Evolutionary conservation across 1,284 basidiomycete genomes (phyloP).

Genomic region (Puccinia coronata): DNA sequence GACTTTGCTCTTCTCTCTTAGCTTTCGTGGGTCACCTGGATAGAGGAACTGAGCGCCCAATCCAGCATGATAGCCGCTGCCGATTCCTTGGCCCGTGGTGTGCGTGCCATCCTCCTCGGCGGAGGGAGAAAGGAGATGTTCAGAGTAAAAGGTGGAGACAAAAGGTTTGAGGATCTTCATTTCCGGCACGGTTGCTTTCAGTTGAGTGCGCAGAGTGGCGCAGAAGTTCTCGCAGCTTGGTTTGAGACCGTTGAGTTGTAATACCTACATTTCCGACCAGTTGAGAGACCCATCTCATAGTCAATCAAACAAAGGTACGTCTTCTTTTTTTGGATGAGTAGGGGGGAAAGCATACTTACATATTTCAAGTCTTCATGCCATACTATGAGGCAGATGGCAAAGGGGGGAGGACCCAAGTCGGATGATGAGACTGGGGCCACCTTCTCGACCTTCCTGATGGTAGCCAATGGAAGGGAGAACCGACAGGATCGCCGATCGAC

Average conservation of each 20-base stretch:
- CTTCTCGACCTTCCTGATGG: slow-evolving; percentile 90
- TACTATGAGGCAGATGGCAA: slow-evolving; percentile 86
- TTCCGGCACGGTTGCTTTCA: slow-evolving; percentile 79
- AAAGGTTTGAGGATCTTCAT: slow-evolving; percentile 95
- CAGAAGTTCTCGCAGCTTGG: slow-evolving; percentile 95
- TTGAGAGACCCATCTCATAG: not conserved
- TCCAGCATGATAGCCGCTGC: slow-evolving; percentile 71
- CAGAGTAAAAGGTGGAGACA: slow-evolving; percentile 89
- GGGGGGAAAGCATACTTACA: slow-evolving; percentile 63
- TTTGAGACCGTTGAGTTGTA: slow-evolving; percentile 92
- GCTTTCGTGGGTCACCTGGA: slow-evolving; percentile 61
- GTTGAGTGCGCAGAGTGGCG: slow-evolving; percentile 78
- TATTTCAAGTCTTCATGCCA: slow-evolving; percentile 91
- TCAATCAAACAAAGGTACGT: no score
- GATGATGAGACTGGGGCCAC: slow-evolving; percentile 67
- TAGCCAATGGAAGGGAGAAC: slow-evolving; percentile 87
- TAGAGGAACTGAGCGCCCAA: slow-evolving; percentile 61
- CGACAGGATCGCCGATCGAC: slow-evolving; percentile 87
- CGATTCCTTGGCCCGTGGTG: slow-evolving; percentile 44
- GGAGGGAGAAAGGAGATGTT: slow-evolving; percentile 68
- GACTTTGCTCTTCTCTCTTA: slow-evolving; percentile 94
- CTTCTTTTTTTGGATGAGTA: no score
- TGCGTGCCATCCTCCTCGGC: slow-evolving; percentile 60
- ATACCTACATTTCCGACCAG: slow-evolving; percentile 68
- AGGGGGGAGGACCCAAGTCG: slow-evolving; percentile 75